Evolutionary conservation across 805 yeast species (phyloP).

Genomic region (Hanseniaspora vineae): DNA sequence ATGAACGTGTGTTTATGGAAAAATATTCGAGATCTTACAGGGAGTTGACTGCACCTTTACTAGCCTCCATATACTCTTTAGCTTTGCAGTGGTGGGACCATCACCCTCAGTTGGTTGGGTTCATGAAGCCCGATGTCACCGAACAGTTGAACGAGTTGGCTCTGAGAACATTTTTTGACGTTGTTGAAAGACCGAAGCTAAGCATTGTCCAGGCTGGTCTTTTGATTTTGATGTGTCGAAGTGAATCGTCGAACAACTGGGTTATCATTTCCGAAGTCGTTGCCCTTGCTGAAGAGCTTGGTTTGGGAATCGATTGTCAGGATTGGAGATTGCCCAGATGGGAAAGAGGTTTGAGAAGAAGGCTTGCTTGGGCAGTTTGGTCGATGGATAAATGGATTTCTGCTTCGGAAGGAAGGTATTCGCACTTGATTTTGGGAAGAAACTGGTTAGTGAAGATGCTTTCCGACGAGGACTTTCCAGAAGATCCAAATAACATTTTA

Average conservation of each 20-base stretch:
- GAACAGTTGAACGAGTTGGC: conserved; percentile 59
- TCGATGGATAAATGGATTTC: conserved; percentile 88
- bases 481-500: background rate
- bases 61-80: conserved; percentile 81
- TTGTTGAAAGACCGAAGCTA: conserved; percentile 74
- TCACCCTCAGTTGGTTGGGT: conserved; percentile 54
- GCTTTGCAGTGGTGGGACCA: conserved; percentile 91
- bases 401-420: conserved; percentile 69
- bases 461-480: conserved; percentile 65
- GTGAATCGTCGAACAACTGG: conserved; percentile 64
- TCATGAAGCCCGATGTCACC: conserved; percentile 62
- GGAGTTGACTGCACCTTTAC: conserved; percentile 79
- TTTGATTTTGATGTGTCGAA: conserved; percentile 47
- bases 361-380: conserved; percentile 94
- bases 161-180: conserved; percentile 49
- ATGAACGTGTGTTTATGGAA: conserved; percentile 82
- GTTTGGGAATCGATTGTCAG: conserved; percentile 81
- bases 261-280: conserved; percentile 76
- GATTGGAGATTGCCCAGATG: conserved; percentile 89
- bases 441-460: conserved; percentile 74
- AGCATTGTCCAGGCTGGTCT: conserved; percentile 89
- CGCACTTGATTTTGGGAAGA: conserved; percentile 55
- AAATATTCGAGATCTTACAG: conserved; percentile 84
- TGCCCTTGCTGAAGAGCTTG: conserved; percentile 79
- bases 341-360: conserved; percentile 80